Conservation (phyloP, 257 asterid species). For the Gentiana straminea region DNA sequence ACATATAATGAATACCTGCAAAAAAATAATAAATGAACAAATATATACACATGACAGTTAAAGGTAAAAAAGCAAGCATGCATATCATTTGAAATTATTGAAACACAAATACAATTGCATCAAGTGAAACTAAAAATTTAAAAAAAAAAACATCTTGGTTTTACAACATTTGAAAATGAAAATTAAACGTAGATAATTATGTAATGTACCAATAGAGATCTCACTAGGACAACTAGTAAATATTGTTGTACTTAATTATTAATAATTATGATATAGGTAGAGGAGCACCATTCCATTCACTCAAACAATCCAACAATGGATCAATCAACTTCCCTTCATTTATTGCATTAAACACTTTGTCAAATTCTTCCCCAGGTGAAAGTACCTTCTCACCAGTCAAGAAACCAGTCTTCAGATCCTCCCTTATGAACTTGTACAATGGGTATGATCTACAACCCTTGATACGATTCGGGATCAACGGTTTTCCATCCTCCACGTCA, state of each 20-base stretch:
- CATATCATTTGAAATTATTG: too few species aligned
- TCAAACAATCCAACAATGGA: constrained; percentile 24
- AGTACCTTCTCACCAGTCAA: constrained; percentile 20
- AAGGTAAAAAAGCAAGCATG: too few species aligned
- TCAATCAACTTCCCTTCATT: constrained; percentile 21
- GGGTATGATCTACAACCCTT: constrained; percentile 20
- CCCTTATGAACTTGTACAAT: constrained; percentile 17
- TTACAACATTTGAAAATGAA: too few species aligned
- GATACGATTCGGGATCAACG: constrained; percentile 12
- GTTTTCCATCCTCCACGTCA: constrained; percentile 14
- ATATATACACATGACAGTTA: too few species aligned
- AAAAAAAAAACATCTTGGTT: too few species aligned
- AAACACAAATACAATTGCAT: too few species aligned
- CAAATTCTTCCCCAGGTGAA: constrained; percentile 25
- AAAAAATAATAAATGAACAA: too few species aligned
- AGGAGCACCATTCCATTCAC: constrained; percentile 22
- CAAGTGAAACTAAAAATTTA: too few species aligned
- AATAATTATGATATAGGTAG: constrained; percentile 12
- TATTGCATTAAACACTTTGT: constrained; percentile 20
- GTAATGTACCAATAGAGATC: not conserved
- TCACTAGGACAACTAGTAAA: not conserved
- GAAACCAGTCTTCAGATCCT: constrained; percentile 9
- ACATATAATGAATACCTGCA: too few species aligned
- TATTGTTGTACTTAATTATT: too few species aligned
- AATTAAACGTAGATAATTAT: too few species aligned